Conservation (phyloP, 352 stramenopile genomes). For the Globisporangium irregulare region DNA sequence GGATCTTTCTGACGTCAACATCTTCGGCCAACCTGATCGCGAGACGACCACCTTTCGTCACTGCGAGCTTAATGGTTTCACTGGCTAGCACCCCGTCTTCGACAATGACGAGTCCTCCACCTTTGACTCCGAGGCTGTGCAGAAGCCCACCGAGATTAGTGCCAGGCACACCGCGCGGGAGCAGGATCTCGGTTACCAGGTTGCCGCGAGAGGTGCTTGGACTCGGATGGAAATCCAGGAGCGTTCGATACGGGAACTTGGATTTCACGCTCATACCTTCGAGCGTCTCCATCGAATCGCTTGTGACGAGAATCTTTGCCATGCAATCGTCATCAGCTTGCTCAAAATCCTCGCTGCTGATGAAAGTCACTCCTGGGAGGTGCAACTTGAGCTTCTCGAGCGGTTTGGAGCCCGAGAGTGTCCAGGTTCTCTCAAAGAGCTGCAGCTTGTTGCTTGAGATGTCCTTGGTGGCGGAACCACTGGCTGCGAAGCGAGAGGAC, state of each 20-base stretch:
- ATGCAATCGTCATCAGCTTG: not conserved
- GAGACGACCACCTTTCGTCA: not conserved
- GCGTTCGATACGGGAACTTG: not conserved
- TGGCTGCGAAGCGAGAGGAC: not conserved
- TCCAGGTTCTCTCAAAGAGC: conserved; percentile 3
- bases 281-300: not conserved
- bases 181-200: conserved; percentile 3
- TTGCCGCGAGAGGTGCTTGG: not conserved
- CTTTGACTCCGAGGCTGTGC: not conserved
- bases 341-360: not conserved
- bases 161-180: not conserved
- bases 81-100: not conserved
- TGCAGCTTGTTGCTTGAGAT: not conserved
- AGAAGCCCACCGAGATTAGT: not conserved
- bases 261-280: not conserved
- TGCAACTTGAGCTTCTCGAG: conserved; percentile 2
- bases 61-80: not conserved
- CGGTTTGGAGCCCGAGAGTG: not conserved
- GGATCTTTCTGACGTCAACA: not conserved
- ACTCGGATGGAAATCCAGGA: not conserved
- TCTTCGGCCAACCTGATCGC: not conserved
- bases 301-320: conserved; percentile 3
- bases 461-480: not conserved
- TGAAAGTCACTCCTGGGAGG: not conserved
- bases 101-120: not conserved